Evolutionary conservation across 2,329 filamentous ascomycete species (phyloP), one percentile per base, ranked within the genome.

Genomic region (Malbranchea zuffiana): DNA sequence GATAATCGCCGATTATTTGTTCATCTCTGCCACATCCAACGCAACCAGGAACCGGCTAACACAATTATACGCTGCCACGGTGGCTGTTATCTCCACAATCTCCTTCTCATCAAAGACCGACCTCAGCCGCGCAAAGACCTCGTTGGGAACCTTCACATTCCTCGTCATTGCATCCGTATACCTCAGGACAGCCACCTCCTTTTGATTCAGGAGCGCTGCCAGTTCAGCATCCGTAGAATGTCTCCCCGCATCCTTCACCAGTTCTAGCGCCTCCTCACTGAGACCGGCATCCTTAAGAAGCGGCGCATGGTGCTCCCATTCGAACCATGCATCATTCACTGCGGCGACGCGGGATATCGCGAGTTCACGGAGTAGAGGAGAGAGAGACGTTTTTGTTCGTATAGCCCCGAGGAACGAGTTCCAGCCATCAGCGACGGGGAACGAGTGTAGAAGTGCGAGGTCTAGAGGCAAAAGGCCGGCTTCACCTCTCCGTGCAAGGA

Each of bases 131-230:
- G 55, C 71, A 61, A 88, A 88, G 1, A 82, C 72, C 40, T 64
- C 71, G 32, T 90, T 79, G 8, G 65, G 59, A 5, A 93, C 83
- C 35, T 69, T 63, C 0, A 88, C 78, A 29, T 74, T 71, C 46
- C 75, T 66, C 33, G 85, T 93, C 81, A 92, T 92, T 55, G 83
- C 81, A 61, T 92, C 83, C 12, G 84, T 72, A 55, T 85, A 87
- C 30, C 69, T 64, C 37, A 88, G 56, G 21, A 83, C 80, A 0
- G 75, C 78, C 66, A 74, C 75, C 60, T 85, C 75, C 53, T 65
- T 67, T 42, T 70, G 68, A 17, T 61, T 73, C 42, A 86, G 50
- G 10, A 57, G 38, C 24, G 37, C 42, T 37, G 49, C 50, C 17
- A 56, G 47, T 3, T 49, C 30, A 25, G 47, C 41, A 32, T 51